Evolutionary conservation across 306 rosid genomes (phyloP).

Genomic region (Inga laurina): DNA sequence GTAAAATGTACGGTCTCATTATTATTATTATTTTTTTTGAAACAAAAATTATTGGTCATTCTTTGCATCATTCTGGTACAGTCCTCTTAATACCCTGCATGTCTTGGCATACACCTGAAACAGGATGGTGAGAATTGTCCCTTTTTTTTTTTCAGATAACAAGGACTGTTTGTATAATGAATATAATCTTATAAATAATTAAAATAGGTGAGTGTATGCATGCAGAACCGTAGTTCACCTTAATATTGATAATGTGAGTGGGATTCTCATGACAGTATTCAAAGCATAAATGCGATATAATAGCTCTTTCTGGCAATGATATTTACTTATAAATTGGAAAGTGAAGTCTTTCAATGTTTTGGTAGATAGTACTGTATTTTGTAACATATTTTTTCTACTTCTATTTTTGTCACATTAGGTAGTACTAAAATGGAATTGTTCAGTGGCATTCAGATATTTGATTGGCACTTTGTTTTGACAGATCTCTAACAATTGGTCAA

Average conservation of each 20-base stretch:
- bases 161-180: slow-evolving; percentile 8
- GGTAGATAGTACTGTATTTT: not conserved
- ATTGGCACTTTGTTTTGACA: slow-evolving; percentile 42
- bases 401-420: slow-evolving; percentile 8
- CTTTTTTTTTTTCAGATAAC: not conserved
- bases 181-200: slow-evolving; percentile 1
- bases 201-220: not conserved
- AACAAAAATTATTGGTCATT: slow-evolving; percentile 5
- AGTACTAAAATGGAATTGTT: slow-evolving; percentile 20
- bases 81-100: not conserved
- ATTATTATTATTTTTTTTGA: not conserved
- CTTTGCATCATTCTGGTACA: not conserved
- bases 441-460: slow-evolving; percentile 30
- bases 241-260: not conserved
- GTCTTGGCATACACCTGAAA: not conserved
- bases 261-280: not conserved
- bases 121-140: slow-evolving; percentile 4
- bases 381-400: slow-evolving; percentile 3
- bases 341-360: not conserved
- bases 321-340: not conserved
- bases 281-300: not conserved
- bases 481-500: slow-evolving; percentile 96
- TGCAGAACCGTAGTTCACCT: not conserved
- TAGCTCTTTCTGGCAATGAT: not conserved
- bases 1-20: slow-evolving; percentile 1